phyloP scores from a whole-genome alignment of 2,329 filamentous ascomycete genomes.

The Colletotrichum noveboracense region DNA sequence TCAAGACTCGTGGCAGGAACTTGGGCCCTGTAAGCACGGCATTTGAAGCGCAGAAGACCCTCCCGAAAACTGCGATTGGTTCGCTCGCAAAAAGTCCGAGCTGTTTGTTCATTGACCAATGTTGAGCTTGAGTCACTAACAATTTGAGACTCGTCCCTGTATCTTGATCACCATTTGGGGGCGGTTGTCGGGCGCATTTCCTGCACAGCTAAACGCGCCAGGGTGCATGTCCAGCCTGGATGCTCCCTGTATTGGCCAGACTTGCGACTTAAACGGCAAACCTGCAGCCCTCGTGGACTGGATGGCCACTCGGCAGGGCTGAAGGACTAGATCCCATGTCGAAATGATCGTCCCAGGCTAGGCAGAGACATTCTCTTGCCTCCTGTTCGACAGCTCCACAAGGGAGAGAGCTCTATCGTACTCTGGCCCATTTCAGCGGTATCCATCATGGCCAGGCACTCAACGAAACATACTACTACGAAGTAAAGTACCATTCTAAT shows the following conservation, averaged over 20 bases:
- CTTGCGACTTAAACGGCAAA: neutral
- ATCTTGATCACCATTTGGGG: neutral
- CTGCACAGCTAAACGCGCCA: neutral
- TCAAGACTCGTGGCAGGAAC: neutral
- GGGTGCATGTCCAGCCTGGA: neutral
- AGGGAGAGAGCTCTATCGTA: neutral
- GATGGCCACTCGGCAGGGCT: neutral
- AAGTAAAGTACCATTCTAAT: neutral
- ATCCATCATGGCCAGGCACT: neutral
- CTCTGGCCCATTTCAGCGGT: too few species aligned
- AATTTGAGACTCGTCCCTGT: neutral
- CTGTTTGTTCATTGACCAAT: neutral
- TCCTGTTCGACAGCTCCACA: neutral
- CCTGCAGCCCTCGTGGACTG: neutral
- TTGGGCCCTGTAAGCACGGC: neutral
- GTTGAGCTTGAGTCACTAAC: neutral
- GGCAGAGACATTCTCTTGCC: slow-evolving; percentile 11
- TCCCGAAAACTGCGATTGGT: neutral
- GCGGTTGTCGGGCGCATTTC: neutral
- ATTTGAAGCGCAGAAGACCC: neutral
- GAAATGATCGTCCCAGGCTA: neutral
- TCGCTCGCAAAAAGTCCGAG: neutral
- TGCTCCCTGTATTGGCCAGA: neutral
- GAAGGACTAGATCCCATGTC: neutral
- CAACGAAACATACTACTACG: neutral